Evolutionary conservation across 768 basidiomycete species (phyloP), one percentile per base, ranked within the genome.

Genomic region (Hygrophoropsis aurantiaca): DNA sequence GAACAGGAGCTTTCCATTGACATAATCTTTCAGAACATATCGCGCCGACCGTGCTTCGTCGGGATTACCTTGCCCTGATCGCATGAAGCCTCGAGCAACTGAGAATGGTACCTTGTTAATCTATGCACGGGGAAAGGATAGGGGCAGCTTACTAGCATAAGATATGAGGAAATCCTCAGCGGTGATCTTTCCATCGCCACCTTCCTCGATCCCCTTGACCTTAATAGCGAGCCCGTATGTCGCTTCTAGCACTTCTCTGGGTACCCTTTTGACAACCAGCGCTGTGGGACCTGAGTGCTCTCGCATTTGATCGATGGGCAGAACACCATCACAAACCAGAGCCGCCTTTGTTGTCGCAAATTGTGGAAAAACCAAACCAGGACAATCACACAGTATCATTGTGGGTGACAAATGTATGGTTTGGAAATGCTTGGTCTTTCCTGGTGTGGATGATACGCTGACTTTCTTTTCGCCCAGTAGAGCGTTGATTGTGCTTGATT

Each of bases 371-470:
- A 99, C 97, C 27, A 98, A 73, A 61, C 97, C 97, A 15, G 97
- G 97, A 70, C 97, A 99, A 69, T 99, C 97, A 56, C 94, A 98
- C 16, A 99, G 80, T 38, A 86, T 74, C 34, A 98, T 86, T 3
- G 82, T 74, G 15, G 87, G 81, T 10, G 93, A 94, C n/a, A 99
- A 78, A 58, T 92, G 83, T 57, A 97, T 94, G 0, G 97, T 98
- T 67, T 99, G 97, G 71, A 98, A 97, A 68, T 99, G 95, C 63
- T 99, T 99, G 11, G 97, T 99, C 71, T 98, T 90, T 52, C 97
- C 97, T 0, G 97, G 97, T 0, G 97, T 99, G 0, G 95, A 85
- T 4, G 95, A 98, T 21, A 99, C 97, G 61, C 93, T 97, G 53
- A 99, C 97, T 77, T 90, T 93, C 73, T 97, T 95, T 64, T 93